A percentile compares a stretch with the other conserved stretches of the same genome.
Evolutionary conservation across 2,329 filamentous ascomycete species (phyloP).

Genomic region (Chaetomiaceae sp.): DNA sequence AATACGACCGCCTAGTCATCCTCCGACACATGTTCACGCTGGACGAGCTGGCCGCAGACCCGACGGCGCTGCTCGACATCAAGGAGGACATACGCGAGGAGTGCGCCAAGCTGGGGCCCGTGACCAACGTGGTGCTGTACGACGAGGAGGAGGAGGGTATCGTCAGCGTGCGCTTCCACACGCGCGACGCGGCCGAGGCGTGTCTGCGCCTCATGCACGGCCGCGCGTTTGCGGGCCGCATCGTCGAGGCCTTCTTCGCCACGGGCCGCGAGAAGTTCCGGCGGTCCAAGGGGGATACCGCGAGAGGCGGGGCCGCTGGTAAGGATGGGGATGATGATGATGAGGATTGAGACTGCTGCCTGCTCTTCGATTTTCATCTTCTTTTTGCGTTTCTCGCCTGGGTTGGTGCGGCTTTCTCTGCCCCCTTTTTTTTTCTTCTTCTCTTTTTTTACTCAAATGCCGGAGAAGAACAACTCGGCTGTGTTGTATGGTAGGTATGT

Average conservation of each 20-base stretch:
- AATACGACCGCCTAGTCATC: conserved; percentile 77
- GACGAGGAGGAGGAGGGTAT: conserved; percentile 82
- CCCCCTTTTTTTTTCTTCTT: no score
- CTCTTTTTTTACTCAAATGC: no score
- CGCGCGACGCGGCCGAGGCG: conserved; percentile 62
- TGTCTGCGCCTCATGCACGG: conserved; percentile 76
- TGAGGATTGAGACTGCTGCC: not conserved
- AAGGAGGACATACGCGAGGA: conserved; percentile 92
- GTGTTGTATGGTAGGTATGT: no score
- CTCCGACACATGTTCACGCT: conserved; percentile 92
- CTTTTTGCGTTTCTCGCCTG: no score
- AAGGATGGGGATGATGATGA: conserved; percentile 10
- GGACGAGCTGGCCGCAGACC: conserved; percentile 77
- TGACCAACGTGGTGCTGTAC: conserved; percentile 88
- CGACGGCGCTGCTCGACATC: conserved; percentile 78
- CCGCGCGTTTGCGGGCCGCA: conserved; percentile 68
- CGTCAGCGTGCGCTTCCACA: conserved; percentile 76
- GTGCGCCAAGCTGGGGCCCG: conserved; percentile 76
- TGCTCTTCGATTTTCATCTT: not conserved
- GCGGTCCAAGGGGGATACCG: conserved; percentile 57
- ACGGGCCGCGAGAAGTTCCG: conserved; percentile 68
- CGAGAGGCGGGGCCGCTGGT: conserved; percentile 42
- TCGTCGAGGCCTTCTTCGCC: conserved; percentile 66
- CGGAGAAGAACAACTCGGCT: no score
- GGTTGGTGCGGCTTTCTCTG: no score